These are phyloP conservation scores for Aspergillus brasiliensis DNA, from an alignment of 2,329 filamentous ascomycete species.

Conservation along the genomic window DNA sequence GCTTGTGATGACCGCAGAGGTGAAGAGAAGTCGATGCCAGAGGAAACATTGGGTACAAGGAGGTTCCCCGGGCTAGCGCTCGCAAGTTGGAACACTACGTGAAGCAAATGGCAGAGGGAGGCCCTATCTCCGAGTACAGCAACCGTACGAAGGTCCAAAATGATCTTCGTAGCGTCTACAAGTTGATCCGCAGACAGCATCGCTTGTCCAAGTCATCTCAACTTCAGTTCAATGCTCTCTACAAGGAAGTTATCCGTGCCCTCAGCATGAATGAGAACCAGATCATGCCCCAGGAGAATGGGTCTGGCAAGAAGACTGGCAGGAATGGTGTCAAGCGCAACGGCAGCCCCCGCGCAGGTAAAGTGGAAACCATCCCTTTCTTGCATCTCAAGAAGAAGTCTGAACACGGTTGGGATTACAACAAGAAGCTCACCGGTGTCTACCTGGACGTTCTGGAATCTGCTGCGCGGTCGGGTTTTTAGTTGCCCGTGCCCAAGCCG, in stretches of 20 bases:
- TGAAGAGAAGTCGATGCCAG: slow-evolving; percentile 69
- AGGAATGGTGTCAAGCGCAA: slow-evolving; percentile 54
- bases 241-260: slow-evolving; percentile 90
- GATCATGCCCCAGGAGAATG: slow-evolving; percentile 86
- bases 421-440: slow-evolving; percentile 92
- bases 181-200: slow-evolving; percentile 97
- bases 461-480: slow-evolving; percentile 77
- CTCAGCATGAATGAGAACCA: slow-evolving; percentile 97
- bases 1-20: slow-evolving; percentile 53
- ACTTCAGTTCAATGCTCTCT: slow-evolving; percentile 92
- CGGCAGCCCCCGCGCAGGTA: slow-evolving; percentile 69
- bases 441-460: slow-evolving; percentile 92
- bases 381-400: slow-evolving; percentile 97
- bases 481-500: slow-evolving; percentile 45
- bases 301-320: slow-evolving; percentile 59
- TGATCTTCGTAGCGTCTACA: slow-evolving; percentile 92
- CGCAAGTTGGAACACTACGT: slow-evolving; percentile 98
- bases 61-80: slow-evolving; percentile 82
- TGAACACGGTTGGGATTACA: slow-evolving; percentile 97
- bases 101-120: slow-evolving; percentile 95
- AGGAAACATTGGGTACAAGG: slow-evolving; percentile 89
- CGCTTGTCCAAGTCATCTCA: slow-evolving; percentile 96
- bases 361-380: slow-evolving; percentile 97
- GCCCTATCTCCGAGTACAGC: slow-evolving; percentile 97
- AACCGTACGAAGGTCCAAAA: slow-evolving; percentile 98